phyloP scores from a whole-genome alignment of 1,284 basidiomycete species.

The Rhodotorula sp. region DNA sequence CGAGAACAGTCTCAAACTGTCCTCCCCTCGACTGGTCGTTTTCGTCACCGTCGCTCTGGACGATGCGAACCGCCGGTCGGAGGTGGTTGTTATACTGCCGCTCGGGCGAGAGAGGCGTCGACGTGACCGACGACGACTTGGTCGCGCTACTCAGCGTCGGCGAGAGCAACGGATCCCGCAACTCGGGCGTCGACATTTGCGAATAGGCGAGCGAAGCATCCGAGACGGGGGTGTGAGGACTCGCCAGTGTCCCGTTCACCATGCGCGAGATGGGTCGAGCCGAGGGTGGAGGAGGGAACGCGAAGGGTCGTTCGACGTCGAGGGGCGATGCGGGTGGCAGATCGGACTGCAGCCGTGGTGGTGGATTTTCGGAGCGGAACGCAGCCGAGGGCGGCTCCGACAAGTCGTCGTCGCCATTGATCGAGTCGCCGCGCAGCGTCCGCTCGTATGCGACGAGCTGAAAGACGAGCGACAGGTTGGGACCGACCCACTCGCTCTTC shows the following conservation, averaged over 20 bases:
- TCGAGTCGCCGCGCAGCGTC: constrained; percentile 54
- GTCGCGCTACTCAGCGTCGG: constrained; percentile 25
- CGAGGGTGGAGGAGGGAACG: background rate
- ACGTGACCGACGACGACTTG: constrained; percentile 21
- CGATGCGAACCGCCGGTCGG: background rate
- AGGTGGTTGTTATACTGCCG: background rate
- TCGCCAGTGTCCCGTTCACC: background rate
- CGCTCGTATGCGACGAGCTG: constrained; percentile 93
- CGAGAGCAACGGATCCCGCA: constrained; percentile 20
- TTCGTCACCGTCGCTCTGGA: background rate
- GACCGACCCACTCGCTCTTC: constrained; percentile 82
- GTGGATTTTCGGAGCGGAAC: background rate
- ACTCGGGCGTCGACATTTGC: constrained; percentile 34
- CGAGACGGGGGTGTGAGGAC: constrained; percentile 29
- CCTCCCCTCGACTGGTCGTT: constrained; percentile 2
- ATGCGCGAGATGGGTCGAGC: background rate
- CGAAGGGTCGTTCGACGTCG: constrained; percentile 76
- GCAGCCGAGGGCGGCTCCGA: constrained; percentile 15
- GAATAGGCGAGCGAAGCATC: constrained; percentile 17
- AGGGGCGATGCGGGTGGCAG: constrained; percentile 66
- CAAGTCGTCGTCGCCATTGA: constrained; percentile 11
- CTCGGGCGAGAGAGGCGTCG: constrained; percentile 16
- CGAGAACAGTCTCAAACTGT: constrained; percentile 12
- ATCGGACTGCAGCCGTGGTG: constrained; percentile 48
- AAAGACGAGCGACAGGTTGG: constrained; percentile 96